These are phyloP conservation scores for Kwoniella dejecticola DNA, from an alignment of 768 basidiomycete genomes.

Conservation along the genomic window DNA sequence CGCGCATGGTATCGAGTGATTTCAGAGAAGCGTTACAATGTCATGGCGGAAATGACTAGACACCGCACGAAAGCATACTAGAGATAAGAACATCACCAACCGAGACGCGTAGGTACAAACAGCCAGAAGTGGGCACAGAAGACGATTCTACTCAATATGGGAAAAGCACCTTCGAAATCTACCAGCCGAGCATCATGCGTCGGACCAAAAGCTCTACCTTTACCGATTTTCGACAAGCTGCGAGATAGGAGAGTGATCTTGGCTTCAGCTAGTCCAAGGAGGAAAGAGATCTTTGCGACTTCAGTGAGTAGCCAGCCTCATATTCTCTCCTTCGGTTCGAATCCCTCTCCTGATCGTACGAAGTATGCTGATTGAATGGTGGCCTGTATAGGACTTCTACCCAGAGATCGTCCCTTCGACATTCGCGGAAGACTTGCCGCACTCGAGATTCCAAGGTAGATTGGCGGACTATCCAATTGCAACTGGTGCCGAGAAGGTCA, in stretches of 20 bases:
- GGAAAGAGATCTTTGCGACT: slow-evolving; percentile 76
- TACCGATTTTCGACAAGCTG: slow-evolving; percentile 63
- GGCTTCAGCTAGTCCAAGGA: slow-evolving; percentile 81
- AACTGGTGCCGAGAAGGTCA: slow-evolving; percentile 66
- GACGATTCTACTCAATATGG: background rate
- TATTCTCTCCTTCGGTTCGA: too few relatives aligned
- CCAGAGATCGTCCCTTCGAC: slow-evolving; percentile 74
- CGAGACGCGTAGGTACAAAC: background rate
- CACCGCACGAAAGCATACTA: background rate
- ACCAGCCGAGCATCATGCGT: slow-evolving; percentile 37
- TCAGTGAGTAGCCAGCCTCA: slow-evolving; percentile 68
- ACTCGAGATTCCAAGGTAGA: slow-evolving; percentile 66
- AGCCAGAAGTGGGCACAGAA: background rate
- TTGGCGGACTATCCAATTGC: slow-evolving; percentile 74
- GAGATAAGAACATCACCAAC: background rate
- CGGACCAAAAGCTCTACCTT: slow-evolving; percentile 44
- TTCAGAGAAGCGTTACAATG: too few relatives aligned
- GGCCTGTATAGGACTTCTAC: slow-evolving; percentile 61
- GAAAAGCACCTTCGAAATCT: slow-evolving; percentile 12
- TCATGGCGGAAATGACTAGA: too few relatives aligned
- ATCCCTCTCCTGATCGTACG: too few relatives aligned
- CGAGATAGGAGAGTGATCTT: slow-evolving; percentile 75
- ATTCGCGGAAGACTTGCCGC: slow-evolving; percentile 76
- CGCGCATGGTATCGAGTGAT: too few relatives aligned
- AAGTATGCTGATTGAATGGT: too few relatives aligned